phyloP scores from a whole-genome alignment of 305 asterid genomes.

The Fraxinus paxiana region DNA sequence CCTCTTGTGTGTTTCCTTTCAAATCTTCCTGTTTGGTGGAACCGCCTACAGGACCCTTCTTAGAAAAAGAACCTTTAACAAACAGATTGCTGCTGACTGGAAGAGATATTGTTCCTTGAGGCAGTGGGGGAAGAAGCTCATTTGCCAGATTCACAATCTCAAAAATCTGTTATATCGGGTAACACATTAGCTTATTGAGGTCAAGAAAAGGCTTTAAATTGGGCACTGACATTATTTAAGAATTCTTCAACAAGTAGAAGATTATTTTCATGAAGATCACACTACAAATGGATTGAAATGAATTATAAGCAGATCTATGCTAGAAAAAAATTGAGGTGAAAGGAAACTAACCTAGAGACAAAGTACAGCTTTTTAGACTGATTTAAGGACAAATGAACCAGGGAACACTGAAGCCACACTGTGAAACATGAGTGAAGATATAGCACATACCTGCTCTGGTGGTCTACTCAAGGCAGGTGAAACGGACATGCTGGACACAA shows the following conservation, averaged over 20 bases:
- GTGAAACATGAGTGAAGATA: conserved; percentile 16
- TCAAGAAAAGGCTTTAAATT: neutral
- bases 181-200: conserved; percentile 1
- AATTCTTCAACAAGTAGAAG: neutral
- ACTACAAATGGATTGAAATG: neutral
- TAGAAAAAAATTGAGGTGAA: neutral
- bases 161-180: conserved; percentile 53
- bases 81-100: conserved; percentile 63
- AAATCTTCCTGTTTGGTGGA: conserved; percentile 68
- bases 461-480: conserved; percentile 94
- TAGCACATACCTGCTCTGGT: conserved; percentile 76
- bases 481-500: conserved; percentile 70
- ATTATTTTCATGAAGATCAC: neutral
- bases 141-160: conserved; percentile 98
- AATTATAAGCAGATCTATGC: neutral
- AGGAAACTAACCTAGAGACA: neutral
- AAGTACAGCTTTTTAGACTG: neutral
- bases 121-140: conserved; percentile 95
- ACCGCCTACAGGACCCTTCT: conserved; percentile 61
- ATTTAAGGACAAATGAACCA: neutral
- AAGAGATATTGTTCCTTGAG: conserved; percentile 86
- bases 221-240: neutral
- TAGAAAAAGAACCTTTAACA: conserved; percentile 55
- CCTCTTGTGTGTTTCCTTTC: conserved; percentile 51
- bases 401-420: neutral